phyloP scores from a whole-genome alignment of 2,329 filamentous ascomycete genomes.

The Ophiognomonia clavigignenti-juglandacearum region DNA sequence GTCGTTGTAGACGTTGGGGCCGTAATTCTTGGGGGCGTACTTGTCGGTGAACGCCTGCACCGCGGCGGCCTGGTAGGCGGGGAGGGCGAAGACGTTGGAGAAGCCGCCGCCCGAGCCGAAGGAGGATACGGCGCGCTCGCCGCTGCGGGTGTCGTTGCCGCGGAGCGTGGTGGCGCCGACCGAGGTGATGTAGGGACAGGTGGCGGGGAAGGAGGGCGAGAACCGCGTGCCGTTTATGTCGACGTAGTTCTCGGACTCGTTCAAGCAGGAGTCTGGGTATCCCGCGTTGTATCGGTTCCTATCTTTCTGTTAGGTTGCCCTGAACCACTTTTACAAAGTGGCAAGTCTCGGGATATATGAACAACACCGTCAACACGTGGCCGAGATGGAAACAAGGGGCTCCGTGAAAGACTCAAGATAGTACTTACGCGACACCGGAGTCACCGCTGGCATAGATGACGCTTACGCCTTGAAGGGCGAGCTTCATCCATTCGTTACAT shows the following conservation, averaged over 20 bases:
- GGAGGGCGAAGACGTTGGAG: slow-evolving; percentile 38
- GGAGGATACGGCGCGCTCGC: slow-evolving; percentile 19
- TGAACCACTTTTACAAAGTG: too few relatives aligned
- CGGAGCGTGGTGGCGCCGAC: slow-evolving; percentile 9
- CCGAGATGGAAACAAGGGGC: too few relatives aligned
- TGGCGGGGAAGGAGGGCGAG: slow-evolving; percentile 9
- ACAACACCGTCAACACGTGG: too few relatives aligned
- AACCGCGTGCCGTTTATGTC: slow-evolving; percentile 13
- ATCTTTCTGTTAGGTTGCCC: too few relatives aligned
- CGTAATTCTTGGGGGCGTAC: slow-evolving; percentile 34
- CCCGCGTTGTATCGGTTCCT: slow-evolving; percentile 13
- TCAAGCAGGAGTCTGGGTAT: slow-evolving; percentile 9
- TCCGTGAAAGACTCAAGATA: too few relatives aligned
- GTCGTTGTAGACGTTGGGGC: slow-evolving; percentile 39
- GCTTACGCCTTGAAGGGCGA: slow-evolving; percentile 43
- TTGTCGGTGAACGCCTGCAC: slow-evolving; percentile 33
- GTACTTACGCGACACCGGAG: slow-evolving; percentile 31
- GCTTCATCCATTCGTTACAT: slow-evolving; percentile 48
- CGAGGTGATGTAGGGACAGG: slow-evolving; percentile 17
- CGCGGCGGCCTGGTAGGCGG: slow-evolving; percentile 33
- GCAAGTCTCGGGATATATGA: too few relatives aligned
- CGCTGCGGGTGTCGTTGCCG: slow-evolving; percentile 9
- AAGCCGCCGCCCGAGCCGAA: slow-evolving; percentile 41
- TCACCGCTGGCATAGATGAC: slow-evolving; percentile 45
- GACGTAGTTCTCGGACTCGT: slow-evolving; percentile 3